Evolutionary conservation across 306 rosid species (phyloP), one percentile per base, ranked within the genome.

Genomic region (Quercus gilva): DNA sequence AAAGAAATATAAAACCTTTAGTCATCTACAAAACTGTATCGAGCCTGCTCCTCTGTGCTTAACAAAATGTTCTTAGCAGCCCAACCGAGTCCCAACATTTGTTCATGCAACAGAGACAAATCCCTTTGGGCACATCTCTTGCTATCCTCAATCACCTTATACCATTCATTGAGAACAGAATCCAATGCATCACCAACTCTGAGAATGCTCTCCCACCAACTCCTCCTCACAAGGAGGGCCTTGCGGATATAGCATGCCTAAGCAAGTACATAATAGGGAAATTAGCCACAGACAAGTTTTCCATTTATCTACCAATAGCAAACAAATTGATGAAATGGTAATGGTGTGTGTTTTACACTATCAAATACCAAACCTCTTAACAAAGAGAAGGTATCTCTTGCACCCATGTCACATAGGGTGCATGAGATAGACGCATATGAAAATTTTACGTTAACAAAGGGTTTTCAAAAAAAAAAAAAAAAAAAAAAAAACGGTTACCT

Each of bases 161-260:
- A 73, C 97, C 97, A 94, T 75, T 94, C 89, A 5, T 78, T 71
- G 17, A 77, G 65, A 76, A 81, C 77, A 3, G 83, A 78, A 65
- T 87, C 84, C 43, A 89, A 81, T 23, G 65, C 76, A 65, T 76
- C 71, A 58, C 71, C 68, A 26, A 74, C 93, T 68, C 74, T 76
- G 28, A 73, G 14, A 28, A 76, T 67, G 69, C 57, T 67, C 73
- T 78, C 88, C 94, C 89, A 85, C 74, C 63, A 68, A 49, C 60
- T 82, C 41, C 37, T 33, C 55, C 86, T 86, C 79, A 53, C 74
- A 76, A 86, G 73, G 28, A 88, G 84, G 55, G 78, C 78, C 81
- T 70, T 89, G 51, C 89, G 90, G 78, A 91, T 78, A 71, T 82
- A 91, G 83, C 94, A 94, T 17, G 97, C 94, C 98, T 91, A 61